Evolutionary conservation across 768 basidiomycete species (phyloP).

Genomic region (Agaricus blazei): DNA sequence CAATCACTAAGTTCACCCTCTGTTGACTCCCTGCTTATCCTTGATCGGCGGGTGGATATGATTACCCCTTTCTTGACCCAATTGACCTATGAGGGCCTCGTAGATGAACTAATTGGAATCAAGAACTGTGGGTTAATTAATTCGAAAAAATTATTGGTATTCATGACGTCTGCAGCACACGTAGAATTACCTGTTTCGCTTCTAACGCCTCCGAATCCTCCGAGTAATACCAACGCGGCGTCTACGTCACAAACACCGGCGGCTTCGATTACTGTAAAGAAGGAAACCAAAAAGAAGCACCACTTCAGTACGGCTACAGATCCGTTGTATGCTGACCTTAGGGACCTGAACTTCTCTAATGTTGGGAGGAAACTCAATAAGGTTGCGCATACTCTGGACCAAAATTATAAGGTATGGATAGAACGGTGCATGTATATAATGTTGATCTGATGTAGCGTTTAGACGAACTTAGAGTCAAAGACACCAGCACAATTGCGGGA

Average conservation of each 20-base stretch:
- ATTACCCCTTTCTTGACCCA: slow-evolving; percentile 94
- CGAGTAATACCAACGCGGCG: slow-evolving; percentile 35
- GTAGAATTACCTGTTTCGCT: slow-evolving; percentile 76
- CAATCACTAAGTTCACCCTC: slow-evolving; percentile 44
- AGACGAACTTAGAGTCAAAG: slow-evolving; percentile 84
- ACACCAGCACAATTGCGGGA: slow-evolving; percentile 88
- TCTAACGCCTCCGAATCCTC: slow-evolving; percentile 50
- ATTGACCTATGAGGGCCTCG: slow-evolving; percentile 92
- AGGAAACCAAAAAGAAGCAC: slow-evolving; percentile 88
- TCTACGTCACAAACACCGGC: slow-evolving; percentile 30
- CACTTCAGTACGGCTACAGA: slow-evolving; percentile 76
- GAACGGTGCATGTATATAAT: neutral
- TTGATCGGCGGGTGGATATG: slow-evolving; percentile 93
- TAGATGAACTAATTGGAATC: slow-evolving; percentile 89
- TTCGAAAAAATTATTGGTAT: neutral
- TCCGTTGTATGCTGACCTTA: slow-evolving; percentile 73
- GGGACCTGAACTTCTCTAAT: slow-evolving; percentile 89
- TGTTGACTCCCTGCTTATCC: slow-evolving; percentile 81
- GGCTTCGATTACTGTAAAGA: slow-evolving; percentile 48
- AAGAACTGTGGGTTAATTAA: slow-evolving; percentile 66
- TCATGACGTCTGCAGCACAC: slow-evolving; percentile 45
- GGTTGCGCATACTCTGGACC: slow-evolving; percentile 80
- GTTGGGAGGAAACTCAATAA: slow-evolving; percentile 79
- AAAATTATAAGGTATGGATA: slow-evolving; percentile 76
- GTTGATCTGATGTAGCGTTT: slow-evolving; percentile 7